These are phyloP conservation scores for Zoysia pacifica DNA, from an alignment of 176 grass and related monocot species.

Conservation along the genomic window DNA sequence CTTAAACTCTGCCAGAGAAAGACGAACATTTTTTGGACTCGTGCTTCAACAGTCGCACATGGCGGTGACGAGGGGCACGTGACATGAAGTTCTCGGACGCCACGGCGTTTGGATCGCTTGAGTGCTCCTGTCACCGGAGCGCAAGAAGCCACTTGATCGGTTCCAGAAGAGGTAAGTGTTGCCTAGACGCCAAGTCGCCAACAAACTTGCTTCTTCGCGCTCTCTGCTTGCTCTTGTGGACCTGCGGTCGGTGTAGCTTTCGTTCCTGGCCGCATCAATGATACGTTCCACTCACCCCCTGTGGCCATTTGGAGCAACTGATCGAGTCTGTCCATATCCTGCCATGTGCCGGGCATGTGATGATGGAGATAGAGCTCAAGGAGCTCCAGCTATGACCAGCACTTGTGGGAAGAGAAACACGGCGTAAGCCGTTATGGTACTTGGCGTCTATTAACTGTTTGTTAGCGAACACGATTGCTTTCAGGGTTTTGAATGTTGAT, in stretches of 20 bases:
- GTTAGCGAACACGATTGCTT: neutral
- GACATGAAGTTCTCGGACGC: neutral
- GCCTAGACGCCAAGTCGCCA: slow-evolving; percentile 1
- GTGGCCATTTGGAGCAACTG: slow-evolving; percentile 38
- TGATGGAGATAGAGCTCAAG: slow-evolving; percentile 26
- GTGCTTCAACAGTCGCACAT: too few relatives aligned
- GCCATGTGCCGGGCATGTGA: slow-evolving; percentile 47
- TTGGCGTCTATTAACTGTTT: neutral
- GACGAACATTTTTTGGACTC: neutral
- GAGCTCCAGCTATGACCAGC: neutral
- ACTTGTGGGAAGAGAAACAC: neutral
- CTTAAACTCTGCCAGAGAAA: neutral
- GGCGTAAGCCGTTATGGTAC: too few relatives aligned
- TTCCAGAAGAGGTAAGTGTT: neutral
- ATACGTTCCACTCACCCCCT: slow-evolving; percentile 41
- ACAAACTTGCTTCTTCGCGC: neutral
- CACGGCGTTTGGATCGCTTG: slow-evolving; percentile 5
- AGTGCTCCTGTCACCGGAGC: neutral
- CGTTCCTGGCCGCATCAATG: slow-evolving; percentile 21
- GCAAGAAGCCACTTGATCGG: neutral
- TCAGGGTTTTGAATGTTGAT: neutral
- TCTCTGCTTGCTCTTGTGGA: slow-evolving; percentile 7
- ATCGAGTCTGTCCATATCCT: slow-evolving; percentile 18
- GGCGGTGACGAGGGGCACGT: too few relatives aligned
- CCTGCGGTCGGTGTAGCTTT: slow-evolving; percentile 40